Percentiles rank a stretch among this genome's conserved stretches.
phyloP scores from a whole-genome alignment of 2,329 filamentous ascomycete genomes.

The Aspergillus clavatus region DNA sequence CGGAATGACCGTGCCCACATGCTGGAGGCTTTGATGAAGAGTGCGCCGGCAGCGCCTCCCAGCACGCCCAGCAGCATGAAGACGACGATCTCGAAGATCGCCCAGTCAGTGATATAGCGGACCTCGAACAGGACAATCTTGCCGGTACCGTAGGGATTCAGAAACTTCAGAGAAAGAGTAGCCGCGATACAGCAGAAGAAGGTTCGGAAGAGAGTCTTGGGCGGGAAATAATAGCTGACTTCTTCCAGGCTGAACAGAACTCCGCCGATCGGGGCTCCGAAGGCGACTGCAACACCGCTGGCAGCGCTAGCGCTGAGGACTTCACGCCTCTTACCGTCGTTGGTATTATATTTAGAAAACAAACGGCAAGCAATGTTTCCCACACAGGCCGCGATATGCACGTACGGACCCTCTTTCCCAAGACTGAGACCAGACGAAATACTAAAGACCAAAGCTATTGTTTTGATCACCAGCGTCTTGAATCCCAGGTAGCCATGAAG shows the following conservation, averaged over 20 bases:
- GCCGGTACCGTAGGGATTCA: conserved; percentile 91
- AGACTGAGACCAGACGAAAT: conserved; percentile 89
- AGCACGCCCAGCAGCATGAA: conserved; percentile 84
- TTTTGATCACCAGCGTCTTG: conserved; percentile 81
- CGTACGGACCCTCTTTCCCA: conserved; percentile 92
- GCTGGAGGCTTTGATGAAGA: conserved; percentile 95
- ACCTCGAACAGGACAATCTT: conserved; percentile 98
- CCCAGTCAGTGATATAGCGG: conserved; percentile 84
- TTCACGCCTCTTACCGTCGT: conserved; percentile 90
- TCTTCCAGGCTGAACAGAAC: conserved; percentile 93
- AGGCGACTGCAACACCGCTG: conserved; percentile 88
- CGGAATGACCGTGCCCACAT: conserved; percentile 88
- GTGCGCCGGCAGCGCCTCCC: conserved; percentile 76
- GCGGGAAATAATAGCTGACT: conserved; percentile 92
- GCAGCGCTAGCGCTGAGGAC: conserved; percentile 89
- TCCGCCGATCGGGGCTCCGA: conserved; percentile 83
- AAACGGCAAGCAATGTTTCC: conserved; percentile 92
- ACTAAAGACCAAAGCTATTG: conserved; percentile 74
- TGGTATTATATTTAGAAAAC: conserved; percentile 90
- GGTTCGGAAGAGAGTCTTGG: conserved; percentile 92
- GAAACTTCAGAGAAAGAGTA: conserved; percentile 83
- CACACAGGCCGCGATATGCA: conserved; percentile 94
- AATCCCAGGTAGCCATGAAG: conserved; percentile 91
- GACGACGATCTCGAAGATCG: conserved; percentile 79
- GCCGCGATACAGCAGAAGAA: conserved; percentile 97